A percentile compares a stretch with the other conserved stretches of the same genome.
Evolutionary conservation across 129 eudicot genomes (phyloP).

Genomic region (Erigeron canadensis): DNA sequence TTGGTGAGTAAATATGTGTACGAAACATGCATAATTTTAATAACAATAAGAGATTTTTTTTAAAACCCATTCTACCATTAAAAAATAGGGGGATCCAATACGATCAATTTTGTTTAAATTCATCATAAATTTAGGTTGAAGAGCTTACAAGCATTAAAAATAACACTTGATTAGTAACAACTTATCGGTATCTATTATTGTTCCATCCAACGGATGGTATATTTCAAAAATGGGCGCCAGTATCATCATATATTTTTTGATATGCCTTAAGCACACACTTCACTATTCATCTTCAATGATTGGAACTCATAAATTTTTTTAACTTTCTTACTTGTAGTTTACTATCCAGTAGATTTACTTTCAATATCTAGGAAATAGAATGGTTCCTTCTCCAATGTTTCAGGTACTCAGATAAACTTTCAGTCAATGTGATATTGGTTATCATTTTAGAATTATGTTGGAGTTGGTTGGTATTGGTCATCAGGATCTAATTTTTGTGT

Average conservation of each 20-base stretch:
- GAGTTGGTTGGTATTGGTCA: background rate
- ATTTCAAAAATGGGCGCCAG: no score
- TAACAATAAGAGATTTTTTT: no score
- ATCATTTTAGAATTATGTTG: constrained; percentile 1
- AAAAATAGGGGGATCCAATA: no score
- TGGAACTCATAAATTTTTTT: constrained; percentile 7
- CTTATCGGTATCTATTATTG: no score
- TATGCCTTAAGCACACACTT: constrained; percentile 31
- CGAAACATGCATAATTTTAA: no score
- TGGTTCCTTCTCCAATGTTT: constrained; percentile 91
- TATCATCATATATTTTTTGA: no score
- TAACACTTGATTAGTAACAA: no score
- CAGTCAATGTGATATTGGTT: background rate
- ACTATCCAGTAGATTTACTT: background rate
- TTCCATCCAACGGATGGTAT: no score
- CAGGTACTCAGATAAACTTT: constrained; percentile 53
- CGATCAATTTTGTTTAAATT: no score
- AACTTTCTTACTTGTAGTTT: constrained; percentile 1
- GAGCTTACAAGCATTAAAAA: no score
- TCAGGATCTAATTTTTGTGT: background rate
- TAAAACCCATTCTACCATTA: background rate
- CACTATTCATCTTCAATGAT: constrained; percentile 12
- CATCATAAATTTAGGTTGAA: no score
- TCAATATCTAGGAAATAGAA: constrained; percentile 63
- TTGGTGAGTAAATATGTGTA: no score